Evolutionary conservation across 192 early-diverging fungal genomes (phyloP).

Genomic region (Mortierella claussenii): DNA sequence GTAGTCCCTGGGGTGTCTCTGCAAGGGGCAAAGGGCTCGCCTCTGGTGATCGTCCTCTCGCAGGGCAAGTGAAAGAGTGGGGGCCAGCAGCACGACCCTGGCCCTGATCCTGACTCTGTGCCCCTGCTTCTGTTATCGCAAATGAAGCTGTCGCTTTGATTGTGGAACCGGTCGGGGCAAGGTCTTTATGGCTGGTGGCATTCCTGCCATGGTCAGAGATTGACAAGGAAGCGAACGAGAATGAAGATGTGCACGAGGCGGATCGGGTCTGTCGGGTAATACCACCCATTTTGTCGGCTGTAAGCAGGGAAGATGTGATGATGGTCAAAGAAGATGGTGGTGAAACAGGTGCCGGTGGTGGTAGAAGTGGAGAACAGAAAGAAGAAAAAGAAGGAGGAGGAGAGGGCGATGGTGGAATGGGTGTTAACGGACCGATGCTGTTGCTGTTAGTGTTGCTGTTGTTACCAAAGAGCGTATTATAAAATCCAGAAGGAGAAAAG

Average conservation of each 20-base stretch:
- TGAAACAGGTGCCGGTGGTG: background rate
- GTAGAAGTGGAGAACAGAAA: background rate
- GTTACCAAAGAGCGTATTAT: slow-evolving; percentile 21
- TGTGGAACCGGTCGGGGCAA: background rate
- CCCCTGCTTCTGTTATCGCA: too few species aligned
- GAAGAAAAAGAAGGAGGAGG: background rate
- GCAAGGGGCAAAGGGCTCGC: background rate
- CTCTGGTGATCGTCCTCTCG: background rate
- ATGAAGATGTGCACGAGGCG: slow-evolving; percentile 29
- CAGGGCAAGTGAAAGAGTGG: too few species aligned
- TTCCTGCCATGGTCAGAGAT: too few species aligned
- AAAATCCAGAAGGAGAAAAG: slow-evolving; percentile 25
- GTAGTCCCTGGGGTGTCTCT: background rate
- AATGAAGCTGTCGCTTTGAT: background rate
- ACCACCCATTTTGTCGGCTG: too few species aligned
- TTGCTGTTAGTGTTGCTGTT: slow-evolving; percentile 1
- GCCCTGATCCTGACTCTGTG: too few species aligned
- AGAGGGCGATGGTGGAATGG: background rate
- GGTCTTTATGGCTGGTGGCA: background rate
- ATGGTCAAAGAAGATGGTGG: background rate
- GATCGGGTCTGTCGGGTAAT: slow-evolving; percentile 35
- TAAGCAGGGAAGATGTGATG: too few species aligned
- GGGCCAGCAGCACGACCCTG: too few species aligned
- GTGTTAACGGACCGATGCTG: slow-evolving; percentile 9
- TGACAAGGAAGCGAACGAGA: slow-evolving; percentile 19